phyloP scores from a whole-genome alignment of 148 eudicot genomes.

The Rhododendron ovatum region DNA sequence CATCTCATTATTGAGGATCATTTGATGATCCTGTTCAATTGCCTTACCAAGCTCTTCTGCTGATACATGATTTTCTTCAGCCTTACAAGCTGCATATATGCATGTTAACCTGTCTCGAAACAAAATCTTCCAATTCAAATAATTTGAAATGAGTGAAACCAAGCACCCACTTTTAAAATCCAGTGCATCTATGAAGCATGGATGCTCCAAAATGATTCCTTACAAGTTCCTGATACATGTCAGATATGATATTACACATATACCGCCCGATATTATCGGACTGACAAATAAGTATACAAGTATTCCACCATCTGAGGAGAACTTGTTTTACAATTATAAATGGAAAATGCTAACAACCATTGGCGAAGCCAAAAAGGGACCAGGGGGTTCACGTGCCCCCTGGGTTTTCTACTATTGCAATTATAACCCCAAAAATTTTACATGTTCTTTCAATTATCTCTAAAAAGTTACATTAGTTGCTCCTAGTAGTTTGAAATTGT shows the following conservation, averaged over 20 bases:
- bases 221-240: not conserved
- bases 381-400: no score
- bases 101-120: constrained; percentile 73
- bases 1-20: constrained; percentile 92
- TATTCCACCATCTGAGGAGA: not conserved
- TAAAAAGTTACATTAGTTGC: no score
- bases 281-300: not conserved
- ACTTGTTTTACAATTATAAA: no score
- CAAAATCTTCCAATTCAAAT: not conserved
- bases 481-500: no score
- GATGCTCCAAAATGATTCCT: not conserved
- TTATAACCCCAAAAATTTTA: no score
- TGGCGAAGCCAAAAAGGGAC: no score
- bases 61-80: constrained; percentile 96
- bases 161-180: not conserved
- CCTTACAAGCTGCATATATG: constrained; percentile 95
- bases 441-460: no score
- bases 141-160: not conserved
- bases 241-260: not conserved
- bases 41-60: constrained; percentile 99
- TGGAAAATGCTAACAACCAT: no score
- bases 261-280: not conserved
- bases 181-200: not conserved
- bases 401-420: no score
- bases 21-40: constrained; percentile 73